Conservation (phyloP, 2,329 filamentous ascomycete species). For the Claviceps arundinis region DNA sequence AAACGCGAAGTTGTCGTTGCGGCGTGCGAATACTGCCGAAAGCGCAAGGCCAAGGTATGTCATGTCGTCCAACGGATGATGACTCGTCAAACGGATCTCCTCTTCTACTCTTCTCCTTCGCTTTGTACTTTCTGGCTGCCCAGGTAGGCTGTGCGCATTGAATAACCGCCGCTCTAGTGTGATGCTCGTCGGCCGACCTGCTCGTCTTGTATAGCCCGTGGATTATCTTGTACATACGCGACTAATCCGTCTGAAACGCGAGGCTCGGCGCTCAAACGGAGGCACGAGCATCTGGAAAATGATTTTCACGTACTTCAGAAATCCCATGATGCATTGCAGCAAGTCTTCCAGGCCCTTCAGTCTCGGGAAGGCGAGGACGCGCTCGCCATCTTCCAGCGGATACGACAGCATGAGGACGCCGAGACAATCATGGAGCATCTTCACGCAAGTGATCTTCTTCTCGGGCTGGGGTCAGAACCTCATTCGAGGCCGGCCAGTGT, state of each 20-base stretch:
- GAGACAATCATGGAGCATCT: not conserved
- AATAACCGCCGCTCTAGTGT: not conserved
- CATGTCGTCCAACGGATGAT: not conserved
- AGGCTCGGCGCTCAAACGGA: not conserved
- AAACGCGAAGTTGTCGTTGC: not conserved
- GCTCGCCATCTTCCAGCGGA: not conserved
- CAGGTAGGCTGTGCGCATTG: not conserved
- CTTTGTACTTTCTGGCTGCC: not conserved
- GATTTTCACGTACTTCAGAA: not conserved
- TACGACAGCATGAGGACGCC: not conserved
- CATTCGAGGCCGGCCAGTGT: not conserved
- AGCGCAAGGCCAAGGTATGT: constrained; percentile 1
- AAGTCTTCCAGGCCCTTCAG: not conserved
- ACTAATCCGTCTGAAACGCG: not conserved
- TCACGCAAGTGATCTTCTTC: constrained; percentile 1
- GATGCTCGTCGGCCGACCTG: constrained; percentile 1
- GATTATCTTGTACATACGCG: not conserved
- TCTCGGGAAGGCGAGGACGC: not conserved
- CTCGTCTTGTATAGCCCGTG: not conserved
- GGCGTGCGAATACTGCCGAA: not conserved
- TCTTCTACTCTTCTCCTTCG: not conserved
- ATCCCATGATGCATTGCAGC: not conserved
- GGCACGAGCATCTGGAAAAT: not conserved
- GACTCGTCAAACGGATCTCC: not conserved
- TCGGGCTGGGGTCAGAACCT: not conserved